phyloP scores from a whole-genome alignment of 305 asterid genomes.

The Fraxinus latifolia region DNA sequence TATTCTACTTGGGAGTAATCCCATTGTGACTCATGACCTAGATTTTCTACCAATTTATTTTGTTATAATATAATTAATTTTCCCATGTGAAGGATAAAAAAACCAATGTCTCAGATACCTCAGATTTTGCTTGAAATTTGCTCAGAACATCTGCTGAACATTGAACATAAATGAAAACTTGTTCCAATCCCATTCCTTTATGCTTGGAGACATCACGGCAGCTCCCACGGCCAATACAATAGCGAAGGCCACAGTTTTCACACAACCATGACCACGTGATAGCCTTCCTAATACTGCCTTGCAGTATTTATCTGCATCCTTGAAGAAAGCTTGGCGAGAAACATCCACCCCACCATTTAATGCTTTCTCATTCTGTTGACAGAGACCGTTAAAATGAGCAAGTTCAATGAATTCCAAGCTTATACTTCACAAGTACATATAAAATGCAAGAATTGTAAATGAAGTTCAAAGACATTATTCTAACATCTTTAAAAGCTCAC shows the following conservation, averaged over 20 bases:
- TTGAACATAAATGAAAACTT: conserved; percentile 37
- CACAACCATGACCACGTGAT: conserved; percentile 48
- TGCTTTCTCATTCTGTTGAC: conserved; percentile 64
- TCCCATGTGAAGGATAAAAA: conserved; percentile 4
- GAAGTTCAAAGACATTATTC: background rate
- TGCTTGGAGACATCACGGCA: conserved; percentile 32
- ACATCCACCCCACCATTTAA: conserved; percentile 43
- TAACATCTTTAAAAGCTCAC: background rate
- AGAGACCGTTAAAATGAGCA: conserved; percentile 5
- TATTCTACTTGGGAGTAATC: conserved; percentile 24
- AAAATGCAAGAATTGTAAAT: background rate
- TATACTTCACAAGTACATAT: background rate
- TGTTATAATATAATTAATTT: conserved; percentile 7
- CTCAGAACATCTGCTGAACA: conserved; percentile 22
- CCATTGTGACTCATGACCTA: conserved; percentile 26
- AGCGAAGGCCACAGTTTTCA: conserved; percentile 38
- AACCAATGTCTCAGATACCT: conserved; percentile 14
- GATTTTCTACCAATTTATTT: conserved; percentile 33
- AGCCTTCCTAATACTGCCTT: conserved; percentile 46
- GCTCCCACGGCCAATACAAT: conserved; percentile 46
- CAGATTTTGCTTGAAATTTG: background rate
- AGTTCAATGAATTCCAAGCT: background rate
- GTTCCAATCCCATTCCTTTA: conserved; percentile 45
- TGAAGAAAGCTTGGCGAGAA: conserved; percentile 35
- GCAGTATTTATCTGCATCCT: conserved; percentile 70